Conservation (phyloP, 768 basidiomycete genomes). For the Rhizopogon roseolus region DNA sequence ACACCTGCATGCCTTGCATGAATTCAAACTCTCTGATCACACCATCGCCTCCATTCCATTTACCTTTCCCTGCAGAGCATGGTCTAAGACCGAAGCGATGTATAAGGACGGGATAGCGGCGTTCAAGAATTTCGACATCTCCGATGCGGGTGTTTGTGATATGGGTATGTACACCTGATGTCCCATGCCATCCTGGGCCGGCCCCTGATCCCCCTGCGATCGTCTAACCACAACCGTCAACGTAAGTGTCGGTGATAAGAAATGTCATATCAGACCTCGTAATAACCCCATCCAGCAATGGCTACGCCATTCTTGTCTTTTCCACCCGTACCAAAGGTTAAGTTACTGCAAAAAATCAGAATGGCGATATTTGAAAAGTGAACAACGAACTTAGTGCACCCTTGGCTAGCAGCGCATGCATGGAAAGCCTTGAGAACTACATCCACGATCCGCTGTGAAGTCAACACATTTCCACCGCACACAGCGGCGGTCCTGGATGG, state of each 20-base stretch:
- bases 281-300: conserved; percentile 85
- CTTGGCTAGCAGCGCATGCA: conserved; percentile 89
- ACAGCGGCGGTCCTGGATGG: conserved; percentile 88
- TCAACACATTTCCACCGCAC: conserved; percentile 89
- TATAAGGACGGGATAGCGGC: conserved; percentile 88
- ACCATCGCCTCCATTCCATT: conserved; percentile 80
- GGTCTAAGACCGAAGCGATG: conserved; percentile 76
- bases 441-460: conserved; percentile 91
- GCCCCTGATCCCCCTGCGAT: conserved; percentile 94
- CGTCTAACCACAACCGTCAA: conserved; percentile 45
- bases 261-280: conserved; percentile 47
- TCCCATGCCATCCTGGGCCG: conserved; percentile 86
- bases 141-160: conserved; percentile 92
- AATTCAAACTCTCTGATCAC: conserved; percentile 82
- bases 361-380: neutral
- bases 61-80: conserved; percentile 66
- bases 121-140: conserved; percentile 90
- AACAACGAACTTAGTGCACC: conserved; percentile 77
- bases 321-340: conserved; percentile 89
- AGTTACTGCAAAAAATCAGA: conserved; percentile 46
- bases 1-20: conserved; percentile 76
- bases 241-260: conserved; percentile 3
- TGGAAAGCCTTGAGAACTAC: conserved; percentile 91
- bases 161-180: conserved; percentile 90
- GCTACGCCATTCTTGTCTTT: conserved; percentile 75